Base-by-base conservation (phyloP, 306 rosid species). In the Rosa rugosa region DNA sequence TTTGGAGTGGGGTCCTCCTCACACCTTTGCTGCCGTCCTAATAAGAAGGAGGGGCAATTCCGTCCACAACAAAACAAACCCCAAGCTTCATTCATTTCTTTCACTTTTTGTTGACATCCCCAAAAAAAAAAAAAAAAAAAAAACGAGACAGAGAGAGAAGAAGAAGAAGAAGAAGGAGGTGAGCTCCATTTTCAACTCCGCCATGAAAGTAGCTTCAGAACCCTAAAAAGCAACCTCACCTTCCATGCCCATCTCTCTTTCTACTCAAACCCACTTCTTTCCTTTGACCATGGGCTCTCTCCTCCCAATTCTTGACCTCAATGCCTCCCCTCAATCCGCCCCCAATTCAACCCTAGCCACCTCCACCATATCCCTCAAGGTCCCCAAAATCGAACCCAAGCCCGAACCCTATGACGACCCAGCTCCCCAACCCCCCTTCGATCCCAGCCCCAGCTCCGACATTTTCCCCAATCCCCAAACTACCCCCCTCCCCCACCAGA, bases 381-480 rank as follows among this genome's bases (percentile, higher is more conserved):
- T 73, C 75, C 97, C 97, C 2, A 83, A 85, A 50, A 40, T 89
- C 36, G 93, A 86, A 22, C 98, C 98, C 4, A 94, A 92, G 80
- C 82, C 73, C 12, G 98, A 94, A 70, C 98, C 97, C 5, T 80
- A 77, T 5, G 97, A 92, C 12, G 93, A 83, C 47, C 76, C 84
- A 44, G 45, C 78, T 59, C 44, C 68, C 31, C 80, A 40, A 38
- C 73, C 60, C 8, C 36, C 77, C 44, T 70, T 76, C 53, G 50
- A 77, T 64, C 80, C 89, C 6, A 80, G 20, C 69, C 69, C 83
- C 57, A 13, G 84, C 27, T 69, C 86, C 13, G 69, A 80, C 53
- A 70, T 64, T 27, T 56, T 71, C 23, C 51, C 85, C 17, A 46
- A 53, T 81, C 41, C 86, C 31, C 85, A 46, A 9, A 57, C 44